Evolutionary conservation across 495 filamentous ascomycete genomes (phyloP), one percentile per base, ranked within the genome.

Genomic region (Lepraria neglecta): DNA sequence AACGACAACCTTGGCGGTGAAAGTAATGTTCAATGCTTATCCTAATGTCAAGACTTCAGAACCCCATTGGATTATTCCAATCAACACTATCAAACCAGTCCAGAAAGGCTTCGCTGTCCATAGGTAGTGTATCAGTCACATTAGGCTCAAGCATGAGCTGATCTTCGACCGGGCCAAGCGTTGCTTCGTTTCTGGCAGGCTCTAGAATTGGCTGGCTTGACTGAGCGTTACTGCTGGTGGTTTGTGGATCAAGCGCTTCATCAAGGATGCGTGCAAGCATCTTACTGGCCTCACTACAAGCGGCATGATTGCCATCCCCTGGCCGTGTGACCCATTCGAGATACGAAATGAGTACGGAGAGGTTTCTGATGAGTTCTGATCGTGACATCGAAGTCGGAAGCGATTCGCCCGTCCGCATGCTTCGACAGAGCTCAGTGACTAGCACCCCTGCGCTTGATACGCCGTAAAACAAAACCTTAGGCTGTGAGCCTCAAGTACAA

Each of bases 201-300:
- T 50, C 46, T 12, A 50, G 46, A 19, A 50, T 27, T 4, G 11
- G 11, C 46, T 50, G 24, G 46, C 46, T 10, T 14, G 46, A 27
- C 46, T 50, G 24, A 14, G 28, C 46, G 11, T 50, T 24, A 19
- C 6, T 42, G 38, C 6, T 14, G 14, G 14, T 14, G 14, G 21
- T 14, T 5, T 50, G 24, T 28, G 46, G 15, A 28, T 27, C 24
- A 50, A 50, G 24, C 28, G 46, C 24, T 17, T 27, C 24, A 27
- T 50, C 46, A 14, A 30, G 46, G 21, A 50, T 50, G 11, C 24
- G 46, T 27, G 46, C 46, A 28, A 50, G 24, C 12, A 50, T 50
- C 46, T 50, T 50, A 50, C 46, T 50, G 3, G 46, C 46, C 28
- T 30, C 46, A 27, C n/a, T 50, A 4, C 46, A 50, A 50, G 46